Evolutionary conservation across 106 monocot genomes (phyloP), one percentile per base, ranked within the genome.

Genomic region (Allium fistulosum): DNA sequence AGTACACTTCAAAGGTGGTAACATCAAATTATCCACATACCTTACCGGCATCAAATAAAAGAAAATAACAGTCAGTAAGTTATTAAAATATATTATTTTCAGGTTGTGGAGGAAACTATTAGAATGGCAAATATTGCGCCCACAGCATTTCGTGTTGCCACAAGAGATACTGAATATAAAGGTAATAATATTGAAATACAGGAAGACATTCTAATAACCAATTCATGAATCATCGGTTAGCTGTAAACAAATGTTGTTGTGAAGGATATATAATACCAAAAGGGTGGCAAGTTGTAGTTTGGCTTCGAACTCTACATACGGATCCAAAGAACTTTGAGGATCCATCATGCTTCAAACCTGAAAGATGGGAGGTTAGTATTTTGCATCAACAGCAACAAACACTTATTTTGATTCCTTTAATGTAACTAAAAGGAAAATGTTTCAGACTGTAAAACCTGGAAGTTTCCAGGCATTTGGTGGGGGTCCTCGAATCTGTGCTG

Each of bases 31-130:
- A 37, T 37, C 37, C 5, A 37, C 37, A 5, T 37, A 37, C 37
- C 37, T 4, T 37, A 37, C 37, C 1, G 37, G 4, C 37, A 37
- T 5, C 37, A 2, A 37, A 37, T 5, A 37, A 22, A 37, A 37
- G 37, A 37, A 37, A 37, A 37, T 37, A 37, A 37, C 0, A 37
- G 37, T 2, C 37, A 37, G 37, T 1, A 37, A 37, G 37, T 37
- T 37, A 37, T 37, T 37, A 37, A 5, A 0, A 37, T 37, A 5
- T 37, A 37, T 37, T 37, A 37, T 37, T 45, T 70, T 46, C 37
- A 77, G 71, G 77, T 77, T 13, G 77, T 71, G 46, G 71, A 77
- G 65, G 77, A 77, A 66, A 71, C 77, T 1, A 71, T 77, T 65
- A 57, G 77, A 59, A 10, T 71, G 7, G 71, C 51, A 12, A 77